Conservation (phyloP, 306 rosid genomes). For the Corylus avellana region DNA sequence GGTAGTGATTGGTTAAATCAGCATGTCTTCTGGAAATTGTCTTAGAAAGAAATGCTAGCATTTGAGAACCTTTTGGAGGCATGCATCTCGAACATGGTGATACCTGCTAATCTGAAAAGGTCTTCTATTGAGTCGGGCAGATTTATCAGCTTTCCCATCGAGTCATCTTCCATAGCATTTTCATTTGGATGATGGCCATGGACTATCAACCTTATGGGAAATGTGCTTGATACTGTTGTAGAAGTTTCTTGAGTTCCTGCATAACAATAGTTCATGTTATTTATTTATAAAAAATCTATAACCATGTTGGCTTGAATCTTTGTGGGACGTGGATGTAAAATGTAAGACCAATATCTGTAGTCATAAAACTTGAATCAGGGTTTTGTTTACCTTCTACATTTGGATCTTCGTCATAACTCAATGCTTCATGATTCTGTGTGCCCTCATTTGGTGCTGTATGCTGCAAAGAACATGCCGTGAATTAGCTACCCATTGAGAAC, state of each 20-base stretch:
- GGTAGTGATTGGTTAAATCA: neutral
- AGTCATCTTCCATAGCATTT: constrained; percentile 40
- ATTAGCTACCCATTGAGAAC: neutral
- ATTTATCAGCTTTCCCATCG: constrained; percentile 56
- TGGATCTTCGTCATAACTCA: constrained; percentile 32
- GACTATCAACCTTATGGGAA: constrained; percentile 59
- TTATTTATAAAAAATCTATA: constrained; percentile 7
- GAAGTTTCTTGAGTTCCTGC: constrained; percentile 43
- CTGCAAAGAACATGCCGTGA: constrained; percentile 48
- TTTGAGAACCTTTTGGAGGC: constrained; percentile 10
- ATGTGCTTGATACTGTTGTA: constrained; percentile 32
- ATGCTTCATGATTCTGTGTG: constrained; percentile 29
- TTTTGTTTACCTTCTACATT: constrained; percentile 51
- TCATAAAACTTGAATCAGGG: constrained; percentile 13
- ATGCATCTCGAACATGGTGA: constrained; percentile 26
- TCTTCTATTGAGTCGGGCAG: constrained; percentile 74
- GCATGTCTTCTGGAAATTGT: neutral
- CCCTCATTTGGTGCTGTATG: constrained; percentile 37
- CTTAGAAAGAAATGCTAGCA: neutral
- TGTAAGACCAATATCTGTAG: neutral
- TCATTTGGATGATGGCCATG: constrained; percentile 68
- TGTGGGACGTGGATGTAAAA: neutral
- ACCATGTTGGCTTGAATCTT: neutral
- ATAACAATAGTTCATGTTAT: constrained; percentile 19
- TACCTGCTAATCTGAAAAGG: constrained; percentile 74